phyloP scores from a whole-genome alignment of 2,329 filamentous ascomycete genomes.

The Alternaria conjuncta region DNA sequence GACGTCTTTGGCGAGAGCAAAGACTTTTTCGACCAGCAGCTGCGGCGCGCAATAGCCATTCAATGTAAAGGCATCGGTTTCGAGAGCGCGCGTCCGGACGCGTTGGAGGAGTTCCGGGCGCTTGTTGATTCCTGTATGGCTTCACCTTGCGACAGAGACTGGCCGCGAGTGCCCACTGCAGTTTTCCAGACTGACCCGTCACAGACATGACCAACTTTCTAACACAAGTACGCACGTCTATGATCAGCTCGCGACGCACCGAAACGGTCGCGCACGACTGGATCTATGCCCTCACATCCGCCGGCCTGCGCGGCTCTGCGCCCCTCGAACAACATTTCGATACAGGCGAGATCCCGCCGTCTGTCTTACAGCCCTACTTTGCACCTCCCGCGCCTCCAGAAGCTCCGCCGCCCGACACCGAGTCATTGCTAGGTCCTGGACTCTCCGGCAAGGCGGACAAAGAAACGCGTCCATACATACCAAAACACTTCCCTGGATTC shows the following conservation, averaged over 20 bases:
- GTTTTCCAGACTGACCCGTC: conserved; percentile 22
- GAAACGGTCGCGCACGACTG: conserved; percentile 66
- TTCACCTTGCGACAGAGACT: conserved; percentile 24
- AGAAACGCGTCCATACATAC: conserved; percentile 60
- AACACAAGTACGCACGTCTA: conserved; percentile 62
- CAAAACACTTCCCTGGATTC: conserved; percentile 66
- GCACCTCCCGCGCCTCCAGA: conserved; percentile 50
- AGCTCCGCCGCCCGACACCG: conserved; percentile 51
- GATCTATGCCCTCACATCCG: conserved; percentile 57
- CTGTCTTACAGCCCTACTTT: conserved; percentile 50
- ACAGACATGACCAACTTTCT: conserved; percentile 63
- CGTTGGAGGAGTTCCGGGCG: conserved; percentile 62
- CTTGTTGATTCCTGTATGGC: conserved; percentile 65
- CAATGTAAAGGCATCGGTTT: conserved; percentile 61
- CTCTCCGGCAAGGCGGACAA: conserved; percentile 57
- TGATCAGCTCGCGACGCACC: conserved; percentile 62
- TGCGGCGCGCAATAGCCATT: conserved; percentile 62
- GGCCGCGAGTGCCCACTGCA: conserved; percentile 3
- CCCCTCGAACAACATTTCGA: conserved; percentile 51
- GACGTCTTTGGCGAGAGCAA: conserved; percentile 53
- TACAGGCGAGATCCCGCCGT: conserved; percentile 45
- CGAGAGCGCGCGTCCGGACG: conserved; percentile 61
- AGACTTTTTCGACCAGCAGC: conserved; percentile 60
- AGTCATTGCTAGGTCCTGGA: conserved; percentile 59
- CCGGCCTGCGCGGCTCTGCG: conserved; percentile 48